phyloP scores from a whole-genome alignment of 2,329 filamentous ascomycete genomes.

The Ophiocordyceps camponoti-floridani region DNA sequence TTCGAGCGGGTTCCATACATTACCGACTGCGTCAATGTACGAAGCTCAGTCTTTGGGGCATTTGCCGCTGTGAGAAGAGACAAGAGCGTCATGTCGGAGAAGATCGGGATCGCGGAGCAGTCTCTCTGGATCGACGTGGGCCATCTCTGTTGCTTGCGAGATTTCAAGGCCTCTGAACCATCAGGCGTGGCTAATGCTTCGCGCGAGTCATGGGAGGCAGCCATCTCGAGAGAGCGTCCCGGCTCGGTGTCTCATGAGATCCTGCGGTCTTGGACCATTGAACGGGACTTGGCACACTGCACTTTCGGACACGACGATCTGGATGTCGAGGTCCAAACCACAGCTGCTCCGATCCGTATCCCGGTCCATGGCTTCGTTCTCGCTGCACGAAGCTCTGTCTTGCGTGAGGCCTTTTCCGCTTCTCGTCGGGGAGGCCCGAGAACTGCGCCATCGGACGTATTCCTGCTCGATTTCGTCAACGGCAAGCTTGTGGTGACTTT shows the following conservation, averaged over 20 bases:
- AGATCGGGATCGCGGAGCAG: constrained; percentile 47
- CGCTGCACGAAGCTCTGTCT: constrained; percentile 49
- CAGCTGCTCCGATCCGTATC: constrained; percentile 48
- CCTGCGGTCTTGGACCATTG: constrained; percentile 46
- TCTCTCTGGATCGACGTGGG: constrained; percentile 58
- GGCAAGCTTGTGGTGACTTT: constrained; percentile 45
- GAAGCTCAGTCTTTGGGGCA: constrained; percentile 77
- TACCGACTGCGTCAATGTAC: constrained; percentile 66
- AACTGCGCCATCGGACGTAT: constrained; percentile 9
- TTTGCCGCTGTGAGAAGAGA: constrained; percentile 79
- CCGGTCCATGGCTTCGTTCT: constrained; percentile 75
- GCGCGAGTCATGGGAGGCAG: constrained; percentile 21
- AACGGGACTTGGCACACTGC: constrained; percentile 39
- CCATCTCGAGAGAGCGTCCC: constrained; percentile 23
- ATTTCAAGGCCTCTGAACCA: constrained; percentile 31
- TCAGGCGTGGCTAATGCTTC: constrained; percentile 10
- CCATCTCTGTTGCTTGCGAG: constrained; percentile 48
- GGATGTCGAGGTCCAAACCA: constrained; percentile 30
- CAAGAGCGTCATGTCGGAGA: constrained; percentile 58
- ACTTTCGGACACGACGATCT: constrained; percentile 20
- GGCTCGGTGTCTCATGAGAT: constrained; percentile 31
- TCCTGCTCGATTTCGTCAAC: constrained; percentile 18
- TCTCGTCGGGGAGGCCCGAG: constrained; percentile 21
- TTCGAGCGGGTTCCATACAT: constrained; percentile 82
- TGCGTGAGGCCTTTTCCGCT: constrained; percentile 44